Percentiles rank a stretch among this genome's conserved stretches.
Conservation (phyloP, 1,139 yeast genomes). For the Debaryomyces psychrophilus region DNA sequence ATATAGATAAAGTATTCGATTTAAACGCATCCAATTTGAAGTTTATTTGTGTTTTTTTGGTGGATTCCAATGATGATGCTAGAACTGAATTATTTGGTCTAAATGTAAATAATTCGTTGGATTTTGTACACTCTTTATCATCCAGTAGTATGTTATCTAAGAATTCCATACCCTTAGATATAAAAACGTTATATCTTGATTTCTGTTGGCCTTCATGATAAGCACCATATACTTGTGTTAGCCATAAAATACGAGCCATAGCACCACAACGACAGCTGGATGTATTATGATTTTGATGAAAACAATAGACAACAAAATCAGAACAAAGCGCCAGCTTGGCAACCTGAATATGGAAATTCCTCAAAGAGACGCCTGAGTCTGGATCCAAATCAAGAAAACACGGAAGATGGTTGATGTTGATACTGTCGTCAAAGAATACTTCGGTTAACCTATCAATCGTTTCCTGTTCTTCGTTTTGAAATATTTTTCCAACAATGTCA, state of each 20-base stretch:
- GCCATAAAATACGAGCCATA: slow-evolving; percentile 52
- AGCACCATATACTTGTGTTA: slow-evolving; percentile 53
- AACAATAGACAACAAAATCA: slow-evolving; percentile 66
- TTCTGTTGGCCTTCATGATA: slow-evolving; percentile 12
- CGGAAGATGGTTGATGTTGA: slow-evolving; percentile 50
- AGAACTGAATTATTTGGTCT: slow-evolving; percentile 8
- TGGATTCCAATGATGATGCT: slow-evolving; percentile 10
- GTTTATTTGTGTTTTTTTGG: slow-evolving; percentile 25
- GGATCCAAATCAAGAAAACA: slow-evolving; percentile 63
- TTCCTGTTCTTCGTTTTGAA: slow-evolving; percentile 15
- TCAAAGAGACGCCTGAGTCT: slow-evolving; percentile 63
- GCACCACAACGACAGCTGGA: slow-evolving; percentile 39
- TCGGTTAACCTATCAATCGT: slow-evolving; percentile 18
- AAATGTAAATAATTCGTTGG: slow-evolving; percentile 7
- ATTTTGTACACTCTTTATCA: neutral
- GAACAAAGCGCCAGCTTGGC: slow-evolving; percentile 69
- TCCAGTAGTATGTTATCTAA: neutral
- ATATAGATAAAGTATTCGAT: slow-evolving; percentile 38
- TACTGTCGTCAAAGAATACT: slow-evolving; percentile 46
- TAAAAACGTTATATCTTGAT: slow-evolving; percentile 21
- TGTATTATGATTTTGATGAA: slow-evolving; percentile 37
- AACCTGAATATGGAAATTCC: slow-evolving; percentile 80
- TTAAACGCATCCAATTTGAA: slow-evolving; percentile 19
- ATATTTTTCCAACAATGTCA: slow-evolving; percentile 23
- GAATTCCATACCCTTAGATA: slow-evolving; percentile 10